Conservation (phyloP, 2,329 filamentous ascomycete genomes). For the Blastomyces parvus region DNA sequence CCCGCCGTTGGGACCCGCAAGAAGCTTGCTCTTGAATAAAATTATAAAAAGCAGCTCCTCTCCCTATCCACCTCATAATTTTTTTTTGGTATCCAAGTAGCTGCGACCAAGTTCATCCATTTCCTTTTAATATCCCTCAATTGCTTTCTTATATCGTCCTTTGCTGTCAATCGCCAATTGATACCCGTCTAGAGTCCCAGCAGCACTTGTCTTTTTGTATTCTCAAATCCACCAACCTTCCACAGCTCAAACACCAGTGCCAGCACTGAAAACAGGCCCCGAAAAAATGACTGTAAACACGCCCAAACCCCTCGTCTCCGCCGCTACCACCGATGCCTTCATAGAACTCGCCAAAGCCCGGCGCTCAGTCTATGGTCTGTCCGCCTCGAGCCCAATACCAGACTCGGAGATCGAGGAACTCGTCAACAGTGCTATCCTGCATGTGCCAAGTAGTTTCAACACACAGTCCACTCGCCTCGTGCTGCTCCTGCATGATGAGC, state of each 20-base stretch:
- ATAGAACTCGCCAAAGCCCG: slow-evolving; percentile 27
- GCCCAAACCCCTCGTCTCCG: background rate
- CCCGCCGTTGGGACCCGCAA: too few species aligned
- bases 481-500: slow-evolving; percentile 69
- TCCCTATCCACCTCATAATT: background rate
- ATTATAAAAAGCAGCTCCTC: background rate
- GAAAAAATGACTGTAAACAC: background rate
- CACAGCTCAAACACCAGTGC: background rate
- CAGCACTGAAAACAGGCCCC: background rate
- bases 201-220: background rate
- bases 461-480: slow-evolving; percentile 71
- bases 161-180: background rate
- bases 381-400: slow-evolving; percentile 26
- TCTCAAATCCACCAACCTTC: background rate
- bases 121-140: background rate
- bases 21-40: background rate
- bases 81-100: background rate
- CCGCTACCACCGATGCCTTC: slow-evolving; percentile 18
- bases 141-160: background rate
- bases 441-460: slow-evolving; percentile 80
- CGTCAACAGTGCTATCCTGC: slow-evolving; percentile 45
- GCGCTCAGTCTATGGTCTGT: slow-evolving; percentile 31
- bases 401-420: slow-evolving; percentile 31
- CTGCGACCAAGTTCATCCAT: background rate
- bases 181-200: background rate